phyloP scores from a whole-genome alignment of 768 basidiomycete genomes.

The Asterophora parasitica region DNA sequence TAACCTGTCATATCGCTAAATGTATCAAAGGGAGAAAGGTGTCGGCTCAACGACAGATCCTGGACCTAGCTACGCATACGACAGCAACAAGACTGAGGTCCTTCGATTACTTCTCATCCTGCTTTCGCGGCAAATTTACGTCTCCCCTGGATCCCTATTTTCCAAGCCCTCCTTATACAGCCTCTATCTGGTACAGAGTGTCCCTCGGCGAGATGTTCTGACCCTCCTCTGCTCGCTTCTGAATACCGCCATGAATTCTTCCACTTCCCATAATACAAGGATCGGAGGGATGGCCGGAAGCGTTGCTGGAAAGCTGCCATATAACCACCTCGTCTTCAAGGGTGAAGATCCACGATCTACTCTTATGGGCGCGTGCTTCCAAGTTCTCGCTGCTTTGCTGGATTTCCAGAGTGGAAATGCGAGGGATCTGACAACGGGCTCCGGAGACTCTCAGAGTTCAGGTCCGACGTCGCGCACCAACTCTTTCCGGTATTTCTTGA shows the following conservation, averaged over 20 bases:
- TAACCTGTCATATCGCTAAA: not conserved
- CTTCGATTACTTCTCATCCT: slow-evolving; percentile 84
- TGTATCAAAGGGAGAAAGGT: slow-evolving; percentile 77
- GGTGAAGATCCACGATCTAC: slow-evolving; percentile 75
- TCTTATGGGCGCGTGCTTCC: slow-evolving; percentile 71
- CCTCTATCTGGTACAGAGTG: slow-evolving; percentile 71
- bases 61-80: slow-evolving; percentile 56
- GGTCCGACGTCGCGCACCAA: slow-evolving; percentile 69
- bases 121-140: slow-evolving; percentile 87
- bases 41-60: slow-evolving; percentile 83
- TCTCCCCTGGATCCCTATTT: slow-evolving; percentile 64
- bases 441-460: slow-evolving; percentile 37
- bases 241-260: slow-evolving; percentile 81
- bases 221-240: slow-evolving; percentile 90
- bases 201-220: slow-evolving; percentile 77
- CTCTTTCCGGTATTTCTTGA: slow-evolving; percentile 87
- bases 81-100: slow-evolving; percentile 84
- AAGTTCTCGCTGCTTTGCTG: slow-evolving; percentile 69
- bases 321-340: slow-evolving; percentile 87
- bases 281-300: slow-evolving; percentile 71
- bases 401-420: slow-evolving; percentile 80
- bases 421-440: slow-evolving; percentile 42
- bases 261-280: slow-evolving; percentile 42
- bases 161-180: slow-evolving; percentile 73
- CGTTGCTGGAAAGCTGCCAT: slow-evolving; percentile 76